A percentile compares a stretch with the other conserved stretches of the same genome.
Evolutionary conservation across 2,329 filamentous ascomycete species (phyloP).

Genomic region (Geoglossum cookeanum): DNA sequence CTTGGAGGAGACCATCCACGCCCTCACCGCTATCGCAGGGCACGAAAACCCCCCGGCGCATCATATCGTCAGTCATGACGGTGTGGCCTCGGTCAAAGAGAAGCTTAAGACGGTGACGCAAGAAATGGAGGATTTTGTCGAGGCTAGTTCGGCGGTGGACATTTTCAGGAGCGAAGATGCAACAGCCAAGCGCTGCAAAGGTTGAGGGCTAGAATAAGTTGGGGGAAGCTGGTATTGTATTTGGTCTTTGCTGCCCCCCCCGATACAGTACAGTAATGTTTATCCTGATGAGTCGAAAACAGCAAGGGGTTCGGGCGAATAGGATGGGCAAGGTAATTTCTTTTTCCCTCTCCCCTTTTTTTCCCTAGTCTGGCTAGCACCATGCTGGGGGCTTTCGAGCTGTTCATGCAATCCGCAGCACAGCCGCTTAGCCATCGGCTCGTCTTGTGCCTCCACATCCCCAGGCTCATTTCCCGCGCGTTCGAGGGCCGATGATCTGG

Average conservation of each 20-base stretch:
- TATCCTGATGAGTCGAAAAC: too few species aligned
- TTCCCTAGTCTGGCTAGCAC: too few species aligned
- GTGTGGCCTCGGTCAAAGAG: conserved; percentile 73
- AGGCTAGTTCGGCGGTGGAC: conserved; percentile 51
- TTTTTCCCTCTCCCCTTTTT: background rate
- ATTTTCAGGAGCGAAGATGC: background rate
- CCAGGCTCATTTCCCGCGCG: too few species aligned
- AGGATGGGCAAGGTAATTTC: background rate
- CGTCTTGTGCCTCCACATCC: too few species aligned
- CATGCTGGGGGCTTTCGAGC: too few species aligned
- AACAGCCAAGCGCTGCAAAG: background rate
- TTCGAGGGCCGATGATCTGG: too few species aligned
- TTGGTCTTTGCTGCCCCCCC: too few species aligned
- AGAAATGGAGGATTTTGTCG: conserved; percentile 89
- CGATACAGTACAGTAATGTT: too few species aligned
- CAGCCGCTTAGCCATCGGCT: too few species aligned
- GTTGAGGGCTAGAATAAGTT: background rate
- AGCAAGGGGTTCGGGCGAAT: too few species aligned
- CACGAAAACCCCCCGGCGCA: conserved; percentile 89
- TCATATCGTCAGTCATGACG: conserved; percentile 86
- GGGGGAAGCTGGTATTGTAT: background rate
- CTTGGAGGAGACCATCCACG: conserved; percentile 77
- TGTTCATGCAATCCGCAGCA: too few species aligned
- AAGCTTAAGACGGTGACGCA: conserved; percentile 93
- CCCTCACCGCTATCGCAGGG: conserved; percentile 76